A percentile compares a stretch with the other conserved stretches of the same genome.
phyloP scores from a whole-genome alignment of 805 yeast genomes.

The Candida saitoana region DNA sequence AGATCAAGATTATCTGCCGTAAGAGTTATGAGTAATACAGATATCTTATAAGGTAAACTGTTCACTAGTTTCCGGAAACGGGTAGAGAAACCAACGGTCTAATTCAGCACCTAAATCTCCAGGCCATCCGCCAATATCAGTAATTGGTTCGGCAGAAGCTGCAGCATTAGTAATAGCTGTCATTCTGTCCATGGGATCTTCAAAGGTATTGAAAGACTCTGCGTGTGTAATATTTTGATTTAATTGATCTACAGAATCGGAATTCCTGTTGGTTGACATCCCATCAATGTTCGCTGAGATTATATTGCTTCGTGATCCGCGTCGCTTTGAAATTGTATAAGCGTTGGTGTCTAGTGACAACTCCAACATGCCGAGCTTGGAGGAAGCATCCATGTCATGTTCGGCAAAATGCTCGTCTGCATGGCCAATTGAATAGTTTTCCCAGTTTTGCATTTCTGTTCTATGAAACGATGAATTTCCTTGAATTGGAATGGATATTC shows the following conservation, averaged over 20 bases:
- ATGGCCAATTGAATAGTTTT: not conserved
- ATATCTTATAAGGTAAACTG: not conserved
- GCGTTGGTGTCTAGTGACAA: constrained; percentile 3
- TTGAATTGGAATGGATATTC: constrained; percentile 5
- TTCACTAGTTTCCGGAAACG: constrained; percentile 9
- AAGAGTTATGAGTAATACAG: too few species aligned
- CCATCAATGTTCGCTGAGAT: not conserved
- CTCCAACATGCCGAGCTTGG: constrained; percentile 6
- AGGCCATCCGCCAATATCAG: constrained; percentile 6
- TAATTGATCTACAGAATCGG: not conserved
- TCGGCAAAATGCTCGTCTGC: constrained; percentile 5
- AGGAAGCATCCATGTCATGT: constrained; percentile 11
- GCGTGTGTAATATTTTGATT: not conserved
- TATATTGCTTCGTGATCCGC: not conserved
- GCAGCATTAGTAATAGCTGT: constrained; percentile 6
- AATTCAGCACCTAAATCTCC: constrained; percentile 11
- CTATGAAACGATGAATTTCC: constrained; percentile 1
- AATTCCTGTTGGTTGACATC: not conserved
- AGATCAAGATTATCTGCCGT: too few species aligned
- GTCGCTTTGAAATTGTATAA: constrained; percentile 3
- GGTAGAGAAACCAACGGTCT: constrained; percentile 13
- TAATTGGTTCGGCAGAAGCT: constrained; percentile 8
- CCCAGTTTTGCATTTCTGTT: not conserved
- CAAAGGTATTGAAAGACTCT: not conserved
- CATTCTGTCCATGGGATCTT: constrained; percentile 6